phyloP scores from a whole-genome alignment of 1,284 basidiomycete genomes.

The Waitea zeae region DNA sequence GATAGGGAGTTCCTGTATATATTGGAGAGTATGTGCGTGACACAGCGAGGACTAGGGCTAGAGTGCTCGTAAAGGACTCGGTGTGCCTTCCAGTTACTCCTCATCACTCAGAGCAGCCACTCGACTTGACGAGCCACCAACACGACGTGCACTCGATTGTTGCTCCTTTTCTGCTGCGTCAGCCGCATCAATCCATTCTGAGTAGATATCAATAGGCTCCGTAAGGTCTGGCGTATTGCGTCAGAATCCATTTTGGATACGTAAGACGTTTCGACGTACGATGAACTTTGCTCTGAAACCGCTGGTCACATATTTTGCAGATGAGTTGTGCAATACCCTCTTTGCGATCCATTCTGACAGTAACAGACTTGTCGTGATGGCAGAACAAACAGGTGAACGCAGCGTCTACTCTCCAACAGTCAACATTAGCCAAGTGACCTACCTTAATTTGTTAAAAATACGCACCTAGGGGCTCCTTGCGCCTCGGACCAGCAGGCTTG shows the following conservation, averaged over 20 bases:
- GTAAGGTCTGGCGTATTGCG: slow-evolving; percentile 41
- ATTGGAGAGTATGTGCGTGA: too few species aligned
- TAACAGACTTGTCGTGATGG: slow-evolving; percentile 80
- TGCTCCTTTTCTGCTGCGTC: slow-evolving; percentile 63
- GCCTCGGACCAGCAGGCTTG: slow-evolving; percentile 39
- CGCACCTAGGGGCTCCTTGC: slow-evolving; percentile 53
- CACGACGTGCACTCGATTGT: slow-evolving; percentile 27
- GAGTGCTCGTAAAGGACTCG: too few species aligned
- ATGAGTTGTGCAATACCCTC: slow-evolving; percentile 63
- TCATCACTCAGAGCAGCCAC: slow-evolving; percentile 23
- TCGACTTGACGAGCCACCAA: slow-evolving; percentile 41
- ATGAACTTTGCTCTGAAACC: slow-evolving; percentile 71
- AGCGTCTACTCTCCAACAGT: too few species aligned
- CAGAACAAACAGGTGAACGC: slow-evolving; percentile 80
- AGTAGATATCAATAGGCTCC: slow-evolving; percentile 81
- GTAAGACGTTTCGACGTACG: slow-evolving; percentile 34
- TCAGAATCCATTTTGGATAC: slow-evolving; percentile 8
- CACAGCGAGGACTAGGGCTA: too few species aligned
- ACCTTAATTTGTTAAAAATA: too few species aligned
- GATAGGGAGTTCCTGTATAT: too few species aligned
- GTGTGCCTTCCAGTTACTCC: too few species aligned
- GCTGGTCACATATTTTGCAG: slow-evolving; percentile 68
- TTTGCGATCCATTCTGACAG: slow-evolving; percentile 71
- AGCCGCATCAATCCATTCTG: slow-evolving; percentile 84
- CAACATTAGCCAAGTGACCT: too few species aligned